Evolutionary conservation across 345 rosid genomes (phyloP).

Genomic region (rapeseed (Brassica napus)): Da-Ae NC_063435.1:5020501-5021000

Average conservation of each 20-base stretch:
- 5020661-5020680: not conserved
- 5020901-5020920: conserved; percentile 79
- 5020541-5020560: not conserved
- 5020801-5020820: not conserved
- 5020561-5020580: not conserved
- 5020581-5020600: not conserved
- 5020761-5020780: not conserved
- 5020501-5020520: not conserved
- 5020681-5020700: not conserved
- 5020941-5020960: conserved; percentile 66
- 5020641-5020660: not conserved
- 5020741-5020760: not conserved
- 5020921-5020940: conserved; percentile 78
- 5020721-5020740: not conserved
- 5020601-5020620: not conserved
- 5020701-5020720: not conserved
- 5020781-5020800: not conserved
- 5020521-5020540: not conserved
- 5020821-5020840: conserved; percentile 6
- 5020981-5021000: conserved; percentile 44
- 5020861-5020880: not conserved
- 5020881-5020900: not conserved
- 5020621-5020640: not conserved
- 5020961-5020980: conserved; percentile 95
- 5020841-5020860: not conserved